Percentiles rank a stretch among this genome's conserved stretches.
These are phyloP conservation scores for Torulaspora gathmanii DNA, from an alignment of 805 yeast species.

Conservation along the genomic window DNA sequence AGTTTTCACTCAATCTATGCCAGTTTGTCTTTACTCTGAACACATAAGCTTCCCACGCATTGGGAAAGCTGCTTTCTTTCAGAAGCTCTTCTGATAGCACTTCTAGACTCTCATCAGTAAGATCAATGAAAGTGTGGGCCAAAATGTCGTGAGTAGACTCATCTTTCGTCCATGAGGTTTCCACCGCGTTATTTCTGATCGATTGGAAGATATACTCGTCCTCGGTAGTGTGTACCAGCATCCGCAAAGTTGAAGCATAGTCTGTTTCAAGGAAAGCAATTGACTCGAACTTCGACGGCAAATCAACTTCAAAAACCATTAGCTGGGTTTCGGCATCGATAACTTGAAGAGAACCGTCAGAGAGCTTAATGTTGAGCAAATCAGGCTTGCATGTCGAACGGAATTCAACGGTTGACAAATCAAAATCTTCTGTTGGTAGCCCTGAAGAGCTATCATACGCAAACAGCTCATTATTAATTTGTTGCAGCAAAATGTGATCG, in stretches of 20 bases:
- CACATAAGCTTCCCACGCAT: slow-evolving; percentile 26
- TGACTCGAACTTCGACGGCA: slow-evolving; percentile 16
- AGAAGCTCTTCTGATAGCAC: slow-evolving; percentile 20
- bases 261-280: slow-evolving; percentile 22
- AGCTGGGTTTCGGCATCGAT: slow-evolving; percentile 19
- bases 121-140: slow-evolving; percentile 31
- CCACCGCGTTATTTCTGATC: slow-evolving; percentile 23
- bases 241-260: slow-evolving; percentile 12
- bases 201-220: slow-evolving; percentile 18
- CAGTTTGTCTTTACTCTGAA: slow-evolving; percentile 27
- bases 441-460: slow-evolving; percentile 21
- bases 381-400: slow-evolving; percentile 20
- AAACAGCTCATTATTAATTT: not conserved
- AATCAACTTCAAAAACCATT: slow-evolving; percentile 14
- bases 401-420: slow-evolving; percentile 11
- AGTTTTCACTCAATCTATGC: slow-evolving; percentile 17
- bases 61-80: slow-evolving; percentile 15
- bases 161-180: slow-evolving; percentile 41
- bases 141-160: slow-evolving; percentile 39
- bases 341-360: slow-evolving; percentile 14
- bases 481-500: slow-evolving; percentile 13
- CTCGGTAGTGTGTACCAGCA: slow-evolving; percentile 15
- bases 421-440: slow-evolving; percentile 11
- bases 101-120: slow-evolving; percentile 17
- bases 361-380: slow-evolving; percentile 6